These are phyloP conservation scores for Vitellaria paradoxa DNA, from an alignment of 179 eudicot genomes.

Conservation along the genomic window DNA sequence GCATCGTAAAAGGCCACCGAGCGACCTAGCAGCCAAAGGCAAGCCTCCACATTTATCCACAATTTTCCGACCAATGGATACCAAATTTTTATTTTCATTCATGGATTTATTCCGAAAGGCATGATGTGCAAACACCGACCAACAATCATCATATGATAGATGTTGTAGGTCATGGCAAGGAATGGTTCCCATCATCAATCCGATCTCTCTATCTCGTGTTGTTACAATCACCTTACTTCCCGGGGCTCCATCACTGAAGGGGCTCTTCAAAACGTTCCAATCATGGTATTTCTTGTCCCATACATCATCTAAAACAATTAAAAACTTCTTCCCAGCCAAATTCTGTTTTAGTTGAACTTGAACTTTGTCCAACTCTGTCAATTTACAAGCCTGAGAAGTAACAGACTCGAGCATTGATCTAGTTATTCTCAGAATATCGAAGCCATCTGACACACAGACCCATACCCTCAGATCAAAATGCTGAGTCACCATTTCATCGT, in stretches of 20 bases:
- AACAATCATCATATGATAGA: slow-evolving; percentile 17
- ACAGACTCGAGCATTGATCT: slow-evolving; percentile 16
- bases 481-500: slow-evolving; percentile 7
- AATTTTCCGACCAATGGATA: slow-evolving; percentile 14
- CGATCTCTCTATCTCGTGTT: slow-evolving; percentile 7
- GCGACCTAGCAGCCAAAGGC: slow-evolving; percentile 16
- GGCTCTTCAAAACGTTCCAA: slow-evolving; percentile 11
- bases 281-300: slow-evolving; percentile 13
- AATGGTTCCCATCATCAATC: background rate
- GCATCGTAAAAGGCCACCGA: too few species aligned
- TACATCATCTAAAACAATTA: slow-evolving; percentile 25
- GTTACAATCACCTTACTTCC: slow-evolving; percentile 26
- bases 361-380: background rate
- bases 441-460: slow-evolving; percentile 21
- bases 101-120: background rate
- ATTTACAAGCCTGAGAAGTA: background rate
- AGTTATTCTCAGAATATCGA: slow-evolving; percentile 13
- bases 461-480: slow-evolving; percentile 19
- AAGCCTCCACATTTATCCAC: slow-evolving; percentile 22
- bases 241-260: background rate
- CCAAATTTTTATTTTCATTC: background rate
- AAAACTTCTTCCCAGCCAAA: slow-evolving; percentile 6
- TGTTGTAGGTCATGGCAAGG: background rate
- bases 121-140: slow-evolving; percentile 19
- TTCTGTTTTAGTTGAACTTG: background rate